Conservation (phyloP, 1,139 yeast species). For the Geotrichum restrictum region DNA sequence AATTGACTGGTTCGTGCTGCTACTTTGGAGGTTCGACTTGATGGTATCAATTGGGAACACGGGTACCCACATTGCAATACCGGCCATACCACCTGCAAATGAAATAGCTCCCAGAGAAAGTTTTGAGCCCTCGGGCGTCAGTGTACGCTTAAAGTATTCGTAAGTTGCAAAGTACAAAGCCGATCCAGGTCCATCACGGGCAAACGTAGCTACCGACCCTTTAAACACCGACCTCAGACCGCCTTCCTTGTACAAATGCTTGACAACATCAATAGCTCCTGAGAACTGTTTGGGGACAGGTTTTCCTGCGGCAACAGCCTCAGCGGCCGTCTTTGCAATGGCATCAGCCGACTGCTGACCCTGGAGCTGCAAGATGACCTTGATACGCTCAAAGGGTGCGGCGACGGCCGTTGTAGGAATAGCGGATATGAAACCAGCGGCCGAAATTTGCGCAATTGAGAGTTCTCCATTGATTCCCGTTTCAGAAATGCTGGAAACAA, state of each 20-base stretch:
- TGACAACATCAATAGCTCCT: conserved; percentile 58
- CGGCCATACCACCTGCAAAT: conserved; percentile 92
- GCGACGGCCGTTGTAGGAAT: conserved; percentile 92
- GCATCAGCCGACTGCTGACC: conserved; percentile 41
- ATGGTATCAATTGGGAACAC: conserved; percentile 96
- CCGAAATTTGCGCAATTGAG: conserved; percentile 66
- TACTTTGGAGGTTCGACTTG: conserved; percentile 78
- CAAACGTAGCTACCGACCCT: conserved; percentile 87
- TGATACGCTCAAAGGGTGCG: conserved; percentile 94
- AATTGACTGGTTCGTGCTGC: conserved; percentile 57
- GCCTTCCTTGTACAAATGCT: conserved; percentile 70
- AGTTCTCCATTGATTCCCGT: conserved; percentile 37
- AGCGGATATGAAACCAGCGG: conserved; percentile 96
- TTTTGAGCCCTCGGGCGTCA: conserved; percentile 49
- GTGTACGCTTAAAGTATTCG: conserved; percentile 66
- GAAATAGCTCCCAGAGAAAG: conserved; percentile 72
- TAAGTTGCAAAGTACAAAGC: conserved; percentile 94
- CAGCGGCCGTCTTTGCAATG: conserved; percentile 33
- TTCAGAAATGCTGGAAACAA: conserved; percentile 49
- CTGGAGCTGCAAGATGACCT: conserved; percentile 87
- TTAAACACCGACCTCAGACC: conserved; percentile 82
- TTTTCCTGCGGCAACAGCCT: conserved; percentile 29
- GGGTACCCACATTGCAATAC: conserved; percentile 94
- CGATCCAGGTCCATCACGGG: conserved; percentile 98
- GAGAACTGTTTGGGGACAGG: conserved; percentile 39